Percentiles rank a stretch among this genome's conserved stretches.
phyloP scores from a whole-genome alignment of 2,329 filamentous ascomycete genomes.

The Leptographium procerum region DNA sequence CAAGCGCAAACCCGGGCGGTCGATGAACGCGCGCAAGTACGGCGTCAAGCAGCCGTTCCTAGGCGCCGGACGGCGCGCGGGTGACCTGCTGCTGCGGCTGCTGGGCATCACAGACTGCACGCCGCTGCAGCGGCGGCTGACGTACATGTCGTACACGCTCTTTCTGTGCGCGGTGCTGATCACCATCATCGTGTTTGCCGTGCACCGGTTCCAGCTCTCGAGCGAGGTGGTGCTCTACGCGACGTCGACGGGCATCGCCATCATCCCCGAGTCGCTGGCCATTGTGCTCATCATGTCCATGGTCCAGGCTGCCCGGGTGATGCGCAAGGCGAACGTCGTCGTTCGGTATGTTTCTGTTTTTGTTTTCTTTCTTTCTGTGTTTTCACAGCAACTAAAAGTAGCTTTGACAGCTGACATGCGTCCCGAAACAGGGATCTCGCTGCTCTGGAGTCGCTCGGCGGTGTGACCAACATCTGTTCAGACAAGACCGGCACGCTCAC shows the following conservation, averaged over 20 bases:
- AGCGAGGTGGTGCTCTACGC: constrained; percentile 50
- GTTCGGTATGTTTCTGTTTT: constrained; percentile 36
- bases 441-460: constrained; percentile 57
- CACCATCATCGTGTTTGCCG: constrained; percentile 50
- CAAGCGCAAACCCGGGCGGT: constrained; percentile 32
- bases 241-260: constrained; percentile 50
- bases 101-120: constrained; percentile 59
- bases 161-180: constrained; percentile 59
- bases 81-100: constrained; percentile 27
- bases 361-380: neutral
- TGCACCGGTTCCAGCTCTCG: constrained; percentile 39
- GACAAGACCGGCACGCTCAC: constrained; percentile 64
- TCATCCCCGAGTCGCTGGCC: constrained; percentile 56
- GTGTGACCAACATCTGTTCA: constrained; percentile 62
- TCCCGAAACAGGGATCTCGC: constrained; percentile 38
- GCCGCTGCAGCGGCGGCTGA: constrained; percentile 73
- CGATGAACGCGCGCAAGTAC: constrained; percentile 30
- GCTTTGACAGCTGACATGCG: no score
- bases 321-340: constrained; percentile 54
- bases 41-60: constrained; percentile 28
- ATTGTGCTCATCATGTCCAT: constrained; percentile 63
- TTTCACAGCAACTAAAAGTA: no score
- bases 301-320: constrained; percentile 52
- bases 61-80: constrained; percentile 28
- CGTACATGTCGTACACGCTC: constrained; percentile 71